Conservation (phyloP, 2,329 filamentous ascomycete genomes). For the Hymenoscyphus linearis region DNA sequence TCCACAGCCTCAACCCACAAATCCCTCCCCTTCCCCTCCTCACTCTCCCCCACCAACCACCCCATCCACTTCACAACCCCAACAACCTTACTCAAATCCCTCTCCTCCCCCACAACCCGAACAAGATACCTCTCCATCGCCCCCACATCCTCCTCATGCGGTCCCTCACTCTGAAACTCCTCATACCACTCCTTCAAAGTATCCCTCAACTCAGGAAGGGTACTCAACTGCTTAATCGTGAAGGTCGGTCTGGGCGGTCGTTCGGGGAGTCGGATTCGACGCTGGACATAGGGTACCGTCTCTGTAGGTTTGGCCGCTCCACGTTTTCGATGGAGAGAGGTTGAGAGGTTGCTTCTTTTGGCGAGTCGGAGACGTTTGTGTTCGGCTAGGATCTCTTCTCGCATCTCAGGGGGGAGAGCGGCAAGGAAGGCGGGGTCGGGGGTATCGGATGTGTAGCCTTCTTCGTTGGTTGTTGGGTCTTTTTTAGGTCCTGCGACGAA, state of each 20-base stretch:
- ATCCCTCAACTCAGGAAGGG: conserved; percentile 60
- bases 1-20: conserved; percentile 44
- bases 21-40: conserved; percentile 34
- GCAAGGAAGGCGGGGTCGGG: conserved; percentile 63
- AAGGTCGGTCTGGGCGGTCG: conserved; percentile 53
- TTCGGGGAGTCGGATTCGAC: conserved; percentile 42
- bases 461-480: conserved; percentile 4
- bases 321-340: conserved; percentile 30
- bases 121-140: conserved; percentile 69
- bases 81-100: conserved; percentile 69
- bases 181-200: conserved; percentile 73
- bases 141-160: conserved; percentile 71
- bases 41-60: conserved; percentile 47
- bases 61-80: conserved; percentile 64
- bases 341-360: conserved; percentile 46
- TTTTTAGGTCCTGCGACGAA: conserved; percentile 47
- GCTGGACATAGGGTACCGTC: conserved; percentile 16
- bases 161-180: conserved; percentile 67
- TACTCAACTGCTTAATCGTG: conserved; percentile 51
- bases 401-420: conserved; percentile 76
- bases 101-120: conserved; percentile 69
- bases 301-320: conserved; percentile 16
- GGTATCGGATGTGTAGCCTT: conserved; percentile 16
- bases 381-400: conserved; percentile 71
- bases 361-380: conserved; percentile 58